Percentiles rank a stretch among this genome's conserved stretches.
Conservation (phyloP, 139 green algal species). For the Coelastrella sp. region DNA sequence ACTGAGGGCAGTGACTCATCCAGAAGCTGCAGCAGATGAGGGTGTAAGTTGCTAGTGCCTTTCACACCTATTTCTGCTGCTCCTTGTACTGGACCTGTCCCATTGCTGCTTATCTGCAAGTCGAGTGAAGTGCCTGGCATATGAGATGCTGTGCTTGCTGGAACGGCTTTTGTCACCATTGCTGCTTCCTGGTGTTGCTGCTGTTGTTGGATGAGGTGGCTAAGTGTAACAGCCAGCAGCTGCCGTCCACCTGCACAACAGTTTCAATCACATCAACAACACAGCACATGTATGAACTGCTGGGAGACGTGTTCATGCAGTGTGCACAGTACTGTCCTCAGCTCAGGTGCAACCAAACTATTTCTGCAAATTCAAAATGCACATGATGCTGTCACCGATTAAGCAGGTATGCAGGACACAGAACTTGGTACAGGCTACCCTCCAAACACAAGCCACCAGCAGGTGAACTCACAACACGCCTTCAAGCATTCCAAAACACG, state of each 20-base stretch:
- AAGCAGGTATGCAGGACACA: too few species aligned
- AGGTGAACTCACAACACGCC: too few species aligned
- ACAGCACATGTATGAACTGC: too few species aligned
- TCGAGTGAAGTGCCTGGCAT: neutral
- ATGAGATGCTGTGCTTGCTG: neutral
- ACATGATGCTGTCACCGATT: too few species aligned
- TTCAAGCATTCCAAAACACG: neutral
- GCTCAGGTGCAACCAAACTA: too few species aligned
- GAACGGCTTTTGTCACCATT: neutral
- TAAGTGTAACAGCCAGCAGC: slow-evolving; percentile 8
- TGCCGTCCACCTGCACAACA: neutral
- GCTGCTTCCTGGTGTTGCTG: neutral
- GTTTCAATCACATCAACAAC: too few species aligned
- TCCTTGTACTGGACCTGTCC: neutral
- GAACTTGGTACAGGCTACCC: too few species aligned
- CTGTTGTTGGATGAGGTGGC: neutral
- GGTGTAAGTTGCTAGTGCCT: neutral
- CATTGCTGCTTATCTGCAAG: neutral
- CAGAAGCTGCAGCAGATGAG: slow-evolving; percentile 25
- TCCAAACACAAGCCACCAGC: too few species aligned
- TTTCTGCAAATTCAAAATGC: too few species aligned
- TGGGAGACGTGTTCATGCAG: too few species aligned
- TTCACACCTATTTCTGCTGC: neutral
- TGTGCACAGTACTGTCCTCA: too few species aligned
- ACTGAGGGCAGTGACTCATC: slow-evolving; percentile 31